Conservation (phyloP, 768 basidiomycete species). For the Agaricus sinodeliciosus region DNA sequence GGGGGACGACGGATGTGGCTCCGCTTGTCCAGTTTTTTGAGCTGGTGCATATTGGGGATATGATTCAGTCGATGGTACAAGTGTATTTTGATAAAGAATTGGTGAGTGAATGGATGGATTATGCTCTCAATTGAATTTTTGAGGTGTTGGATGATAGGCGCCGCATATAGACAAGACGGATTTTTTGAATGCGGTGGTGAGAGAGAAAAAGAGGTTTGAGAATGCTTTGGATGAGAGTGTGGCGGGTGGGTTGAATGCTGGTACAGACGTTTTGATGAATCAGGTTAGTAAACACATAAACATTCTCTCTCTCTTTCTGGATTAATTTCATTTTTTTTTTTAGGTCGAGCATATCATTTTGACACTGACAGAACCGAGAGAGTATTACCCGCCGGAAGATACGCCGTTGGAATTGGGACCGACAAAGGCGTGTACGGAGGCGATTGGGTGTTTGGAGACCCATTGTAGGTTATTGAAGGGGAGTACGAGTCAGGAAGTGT, state of each 20-base stretch:
- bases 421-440: conserved; percentile 83
- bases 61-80: conserved; percentile 95
- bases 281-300: conserved; percentile 45
- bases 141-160: conserved; percentile 44
- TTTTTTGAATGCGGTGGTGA: conserved; percentile 86
- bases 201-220: conserved; percentile 97
- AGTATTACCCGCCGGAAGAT: conserved; percentile 87
- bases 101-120: conserved; percentile 32
- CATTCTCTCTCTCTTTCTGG: neutral
- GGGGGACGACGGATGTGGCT: conserved; percentile 76
- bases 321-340: neutral
- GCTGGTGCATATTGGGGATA: conserved; percentile 94
- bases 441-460: conserved; percentile 80
- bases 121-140: neutral
- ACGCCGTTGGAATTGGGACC: conserved; percentile 75
- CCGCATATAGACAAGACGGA: conserved; percentile 89
- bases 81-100: conserved; percentile 98
- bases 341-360: conserved; percentile 92
- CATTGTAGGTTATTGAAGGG: conserved; percentile 91
- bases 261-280: conserved; percentile 92
- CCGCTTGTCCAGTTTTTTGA: conserved; percentile 97
- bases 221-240: conserved; percentile 89
- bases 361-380: conserved; percentile 74
- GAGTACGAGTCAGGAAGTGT: conserved; percentile 90
- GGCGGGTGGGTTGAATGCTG: conserved; percentile 88